A percentile compares a stretch with the other conserved stretches of the same genome.
Evolutionary conservation across 306 rosid species (phyloP).

Genomic region (Citrullus mucosospermus): DNA sequence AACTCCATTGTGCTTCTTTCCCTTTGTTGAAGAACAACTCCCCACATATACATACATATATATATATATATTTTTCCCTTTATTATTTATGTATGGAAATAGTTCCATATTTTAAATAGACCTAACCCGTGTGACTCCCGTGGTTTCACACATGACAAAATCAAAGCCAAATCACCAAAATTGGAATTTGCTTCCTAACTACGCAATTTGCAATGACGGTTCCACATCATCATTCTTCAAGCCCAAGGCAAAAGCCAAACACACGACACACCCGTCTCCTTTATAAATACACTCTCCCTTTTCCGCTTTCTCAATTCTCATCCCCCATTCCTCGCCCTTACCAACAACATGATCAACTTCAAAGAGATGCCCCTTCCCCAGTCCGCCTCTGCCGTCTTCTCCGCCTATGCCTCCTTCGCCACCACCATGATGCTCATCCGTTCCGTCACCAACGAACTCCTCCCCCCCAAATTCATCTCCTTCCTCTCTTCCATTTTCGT

Average conservation of each 20-base stretch:
- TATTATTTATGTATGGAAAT: no score
- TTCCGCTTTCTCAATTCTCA: no score
- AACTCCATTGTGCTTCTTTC: no score
- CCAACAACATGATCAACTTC: neutral
- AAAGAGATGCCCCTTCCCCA: neutral
- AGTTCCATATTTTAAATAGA: no score
- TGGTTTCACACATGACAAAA: neutral
- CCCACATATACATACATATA: no score
- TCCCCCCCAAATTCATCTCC: neutral
- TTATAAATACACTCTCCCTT: neutral
- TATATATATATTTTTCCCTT: no score
- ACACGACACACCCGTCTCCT: neutral
- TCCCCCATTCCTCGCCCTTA: neutral
- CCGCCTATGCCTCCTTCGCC: slow-evolving; percentile 5
- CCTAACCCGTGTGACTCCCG: neutral
- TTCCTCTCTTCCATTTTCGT: neutral
- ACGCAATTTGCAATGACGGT: no score
- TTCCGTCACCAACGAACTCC: neutral
- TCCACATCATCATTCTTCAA: neutral
- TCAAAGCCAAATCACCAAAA: neutral
- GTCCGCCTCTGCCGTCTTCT: neutral
- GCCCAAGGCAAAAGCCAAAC: neutral
- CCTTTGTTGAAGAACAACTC: no score
- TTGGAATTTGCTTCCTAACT: no score
- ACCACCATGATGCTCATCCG: neutral